Evolutionary conservation across 139 green algal species (phyloP).

Genomic region (Coelastrella sp.): DNA sequence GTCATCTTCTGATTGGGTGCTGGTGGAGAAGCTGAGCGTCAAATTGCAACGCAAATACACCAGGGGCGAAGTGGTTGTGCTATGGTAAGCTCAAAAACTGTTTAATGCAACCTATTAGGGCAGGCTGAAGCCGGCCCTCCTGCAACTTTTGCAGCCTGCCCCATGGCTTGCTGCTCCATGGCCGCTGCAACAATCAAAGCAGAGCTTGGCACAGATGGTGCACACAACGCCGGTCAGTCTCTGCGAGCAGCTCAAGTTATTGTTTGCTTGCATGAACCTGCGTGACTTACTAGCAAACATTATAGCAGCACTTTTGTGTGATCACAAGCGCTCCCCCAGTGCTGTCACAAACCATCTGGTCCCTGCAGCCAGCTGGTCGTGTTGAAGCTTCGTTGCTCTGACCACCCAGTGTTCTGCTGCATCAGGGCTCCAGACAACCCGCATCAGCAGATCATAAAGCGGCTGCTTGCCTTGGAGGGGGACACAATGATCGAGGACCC

Average conservation of each 20-base stretch:
- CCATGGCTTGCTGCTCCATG: too few relatives aligned
- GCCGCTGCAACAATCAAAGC: not conserved
- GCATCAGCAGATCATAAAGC: slow-evolving; percentile 78
- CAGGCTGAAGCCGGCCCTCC: too few relatives aligned
- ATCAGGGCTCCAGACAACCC: slow-evolving; percentile 80
- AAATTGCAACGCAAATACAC: slow-evolving; percentile 67
- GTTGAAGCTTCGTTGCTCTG: too few relatives aligned
- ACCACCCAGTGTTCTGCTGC: not conserved
- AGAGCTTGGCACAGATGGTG: not conserved
- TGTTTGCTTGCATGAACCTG: too few relatives aligned
- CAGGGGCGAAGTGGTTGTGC: slow-evolving; percentile 76
- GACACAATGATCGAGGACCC: slow-evolving; percentile 73
- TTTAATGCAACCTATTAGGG: too few relatives aligned
- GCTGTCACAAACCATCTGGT: too few relatives aligned
- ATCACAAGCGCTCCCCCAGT: too few relatives aligned
- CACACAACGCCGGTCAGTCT: too few relatives aligned
- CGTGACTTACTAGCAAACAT: too few relatives aligned
- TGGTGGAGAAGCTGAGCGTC: slow-evolving; percentile 78
- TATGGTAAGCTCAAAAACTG: slow-evolving; percentile 58
- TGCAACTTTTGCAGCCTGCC: not conserved
- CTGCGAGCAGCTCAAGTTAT: too few relatives aligned
- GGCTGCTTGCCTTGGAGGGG: slow-evolving; percentile 85
- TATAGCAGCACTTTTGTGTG: too few relatives aligned
- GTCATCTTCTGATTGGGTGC: slow-evolving; percentile 59
- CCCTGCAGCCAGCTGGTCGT: too few relatives aligned